Base-by-base conservation (phyloP, 2,329 filamentous ascomycete species). In the Trichothecium roseum region DNA sequence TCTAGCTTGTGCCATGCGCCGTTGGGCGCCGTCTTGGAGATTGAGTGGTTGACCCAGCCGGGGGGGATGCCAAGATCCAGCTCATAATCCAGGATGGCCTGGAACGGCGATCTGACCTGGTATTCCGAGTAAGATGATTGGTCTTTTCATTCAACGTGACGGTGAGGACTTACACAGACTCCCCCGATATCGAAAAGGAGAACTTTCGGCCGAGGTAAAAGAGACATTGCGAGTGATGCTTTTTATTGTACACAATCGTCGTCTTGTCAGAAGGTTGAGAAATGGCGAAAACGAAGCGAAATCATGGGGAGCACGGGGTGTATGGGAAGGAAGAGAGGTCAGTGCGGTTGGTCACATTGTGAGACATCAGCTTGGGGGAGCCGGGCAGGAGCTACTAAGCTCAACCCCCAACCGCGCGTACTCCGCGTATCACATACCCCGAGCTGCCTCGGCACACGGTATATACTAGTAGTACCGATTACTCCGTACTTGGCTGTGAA, bases 101-200 rank as follows among this genome's bases (percentile, higher is more conserved):
- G 86, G 51, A 98, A 88, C 8, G 91, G 91, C 1, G 87, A 95
- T 17, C 82, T 67, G 37, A 95, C 86, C 88, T 94, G 20, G 4
- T 3, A 10, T 24, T n/a, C n/a, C 20, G 20, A 24, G 20, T 24
- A 10, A 18, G 15, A 14, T 28, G 18, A 10, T 4, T 6, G 6
- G 20, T 6, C 10, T 24, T 24, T 24, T 14, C 6, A n/a, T 17
- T 28, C 18, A 16, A 28, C 16, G 13, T 34, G n/a, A 22, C 26
- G 30, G 5, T n/a, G 31, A 30, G 35, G 41, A 78, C 85, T 69
- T 81, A 94, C 89, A 69, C 86, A 93, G 47, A 98, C 91, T 42
- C 91, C 91, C 28, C 91, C 91, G 47, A 98, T 91, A 60, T 98
- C 91, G 57, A 96, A 96, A 16, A 98, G 68, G 22, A 93, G 64